phyloP scores from a whole-genome alignment of 2,329 filamentous ascomycete genomes.

The Aspergillus chevalieri region DNA sequence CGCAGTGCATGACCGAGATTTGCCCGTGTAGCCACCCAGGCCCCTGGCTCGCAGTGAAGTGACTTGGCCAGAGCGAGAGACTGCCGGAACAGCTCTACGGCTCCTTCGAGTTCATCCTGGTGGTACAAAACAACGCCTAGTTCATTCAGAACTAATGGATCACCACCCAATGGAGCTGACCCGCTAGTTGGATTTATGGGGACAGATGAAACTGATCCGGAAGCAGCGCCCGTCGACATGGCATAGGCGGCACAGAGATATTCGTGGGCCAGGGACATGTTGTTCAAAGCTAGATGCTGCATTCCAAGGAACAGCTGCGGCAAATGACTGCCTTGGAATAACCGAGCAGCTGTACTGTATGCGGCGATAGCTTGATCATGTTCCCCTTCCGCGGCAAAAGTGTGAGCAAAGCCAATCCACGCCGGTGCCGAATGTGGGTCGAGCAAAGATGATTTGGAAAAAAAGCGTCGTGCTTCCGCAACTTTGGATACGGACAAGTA shows the following conservation, averaged over 20 bases:
- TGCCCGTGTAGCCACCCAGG: constrained; percentile 76
- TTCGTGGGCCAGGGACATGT: constrained; percentile 87
- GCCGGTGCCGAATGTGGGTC: constrained; percentile 94
- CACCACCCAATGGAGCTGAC: constrained; percentile 39
- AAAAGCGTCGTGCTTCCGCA: constrained; percentile 88
- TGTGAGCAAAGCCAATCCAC: constrained; percentile 98
- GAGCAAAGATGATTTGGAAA: constrained; percentile 96
- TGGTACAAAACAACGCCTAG: constrained; percentile 95
- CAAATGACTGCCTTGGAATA: constrained; percentile 95
- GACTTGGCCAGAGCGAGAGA: constrained; percentile 72
- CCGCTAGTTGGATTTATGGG: constrained; percentile 16
- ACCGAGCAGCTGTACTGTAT: constrained; percentile 86
- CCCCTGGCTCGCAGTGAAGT: constrained; percentile 72
- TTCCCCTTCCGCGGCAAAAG: constrained; percentile 93
- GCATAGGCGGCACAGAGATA: constrained; percentile 86
- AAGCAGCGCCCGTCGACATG: constrained; percentile 40
- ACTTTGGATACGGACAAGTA: constrained; percentile 87
- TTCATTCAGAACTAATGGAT: constrained; percentile 89
- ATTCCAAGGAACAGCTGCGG: constrained; percentile 95
- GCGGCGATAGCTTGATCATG: constrained; percentile 97
- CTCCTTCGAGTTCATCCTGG: constrained; percentile 69
- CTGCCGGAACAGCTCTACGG: constrained; percentile 69
- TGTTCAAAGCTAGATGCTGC: constrained; percentile 95
- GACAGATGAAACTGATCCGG: constrained; percentile 22
- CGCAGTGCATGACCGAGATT: constrained; percentile 88